Evolutionary conservation across 805 yeast species (phyloP).

Genomic region (Candida silvicultrix): DNA sequence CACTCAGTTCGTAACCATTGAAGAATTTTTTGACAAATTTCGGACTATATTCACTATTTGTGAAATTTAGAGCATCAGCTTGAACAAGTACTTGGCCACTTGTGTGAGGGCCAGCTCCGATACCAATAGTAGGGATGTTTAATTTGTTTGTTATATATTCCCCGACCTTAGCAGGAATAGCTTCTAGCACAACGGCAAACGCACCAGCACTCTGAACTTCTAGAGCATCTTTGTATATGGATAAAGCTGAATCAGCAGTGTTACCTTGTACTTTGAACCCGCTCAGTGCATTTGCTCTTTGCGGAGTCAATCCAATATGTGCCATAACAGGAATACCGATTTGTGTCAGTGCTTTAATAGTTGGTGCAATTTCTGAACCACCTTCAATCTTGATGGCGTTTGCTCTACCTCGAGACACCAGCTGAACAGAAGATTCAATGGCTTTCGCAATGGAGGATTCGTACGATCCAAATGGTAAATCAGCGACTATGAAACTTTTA

Average conservation of each 20-base stretch:
- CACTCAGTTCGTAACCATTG: conserved; percentile 41
- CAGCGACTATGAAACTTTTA: conserved; percentile 68
- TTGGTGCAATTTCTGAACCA: conserved; percentile 47
- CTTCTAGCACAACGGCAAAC: conserved; percentile 71
- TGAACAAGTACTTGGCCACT: conserved; percentile 90
- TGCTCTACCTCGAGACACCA: conserved; percentile 47
- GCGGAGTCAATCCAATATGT: conserved; percentile 92
- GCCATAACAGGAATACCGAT: conserved; percentile 88
- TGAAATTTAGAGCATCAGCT: conserved; percentile 77
- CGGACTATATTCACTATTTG: conserved; percentile 41
- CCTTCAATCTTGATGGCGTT: conserved; percentile 88
- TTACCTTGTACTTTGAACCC: conserved; percentile 89
- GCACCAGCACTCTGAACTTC: conserved; percentile 73
- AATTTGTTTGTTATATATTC: conserved; percentile 52
- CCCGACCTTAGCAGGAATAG: conserved; percentile 75
- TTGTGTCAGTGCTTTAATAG: conserved; percentile 48
- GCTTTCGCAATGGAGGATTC: conserved; percentile 65
- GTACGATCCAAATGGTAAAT: conserved; percentile 84
- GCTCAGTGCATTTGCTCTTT: conserved; percentile 67
- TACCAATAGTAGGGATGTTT: conserved; percentile 82
- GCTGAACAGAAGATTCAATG: conserved; percentile 43
- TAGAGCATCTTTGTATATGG: conserved; percentile 59
- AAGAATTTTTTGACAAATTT: conserved; percentile 75
- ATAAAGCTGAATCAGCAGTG: conserved; percentile 43
- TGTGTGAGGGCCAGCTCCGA: conserved; percentile 85